Conservation (phyloP, 23 red algal genomes). For the Pyropia haitanensis region DNA sequence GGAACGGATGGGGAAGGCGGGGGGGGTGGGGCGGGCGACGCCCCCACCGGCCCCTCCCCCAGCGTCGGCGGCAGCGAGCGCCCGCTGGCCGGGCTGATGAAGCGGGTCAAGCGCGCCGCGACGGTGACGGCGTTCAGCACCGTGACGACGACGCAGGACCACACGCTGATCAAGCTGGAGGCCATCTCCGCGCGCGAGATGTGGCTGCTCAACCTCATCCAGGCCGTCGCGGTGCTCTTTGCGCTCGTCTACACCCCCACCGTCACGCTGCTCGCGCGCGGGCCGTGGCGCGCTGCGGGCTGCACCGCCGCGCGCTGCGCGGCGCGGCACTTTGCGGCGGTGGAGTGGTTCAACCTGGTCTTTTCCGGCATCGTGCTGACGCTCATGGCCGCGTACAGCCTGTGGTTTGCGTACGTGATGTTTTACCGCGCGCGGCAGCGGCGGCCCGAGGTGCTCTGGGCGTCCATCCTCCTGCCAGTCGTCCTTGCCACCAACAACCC, state of each 20-base stretch:
- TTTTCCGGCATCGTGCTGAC: not conserved
- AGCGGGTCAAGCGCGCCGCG: no score
- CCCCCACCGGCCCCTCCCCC: no score
- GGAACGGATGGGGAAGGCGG: no score
- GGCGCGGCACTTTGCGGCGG: not conserved
- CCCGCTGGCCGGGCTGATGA: no score
- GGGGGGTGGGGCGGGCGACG: no score
- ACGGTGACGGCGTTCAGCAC: no score
- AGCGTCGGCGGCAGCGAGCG: no score
- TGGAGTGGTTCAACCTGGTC: not conserved
- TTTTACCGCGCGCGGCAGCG: not conserved
- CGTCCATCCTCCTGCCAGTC: not conserved
- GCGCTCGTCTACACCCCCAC: not conserved
- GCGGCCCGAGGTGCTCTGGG: not conserved
- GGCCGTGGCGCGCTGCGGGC: not conserved
- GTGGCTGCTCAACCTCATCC: not conserved
- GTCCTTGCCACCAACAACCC: not conserved
- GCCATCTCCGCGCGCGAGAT: not conserved
- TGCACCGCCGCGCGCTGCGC: not conserved
- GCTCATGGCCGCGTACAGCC: not conserved
- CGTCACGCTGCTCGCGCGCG: not conserved
- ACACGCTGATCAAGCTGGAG: conserved; percentile 3
- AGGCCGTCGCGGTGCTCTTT: not conserved
- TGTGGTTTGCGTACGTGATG: not conserved
- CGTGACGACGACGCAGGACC: no score